A percentile compares a stretch with the other conserved stretches of the same genome.
phyloP scores from a whole-genome alignment of 208 protist genomes.

The Acanthamoeba sp. region DNA sequence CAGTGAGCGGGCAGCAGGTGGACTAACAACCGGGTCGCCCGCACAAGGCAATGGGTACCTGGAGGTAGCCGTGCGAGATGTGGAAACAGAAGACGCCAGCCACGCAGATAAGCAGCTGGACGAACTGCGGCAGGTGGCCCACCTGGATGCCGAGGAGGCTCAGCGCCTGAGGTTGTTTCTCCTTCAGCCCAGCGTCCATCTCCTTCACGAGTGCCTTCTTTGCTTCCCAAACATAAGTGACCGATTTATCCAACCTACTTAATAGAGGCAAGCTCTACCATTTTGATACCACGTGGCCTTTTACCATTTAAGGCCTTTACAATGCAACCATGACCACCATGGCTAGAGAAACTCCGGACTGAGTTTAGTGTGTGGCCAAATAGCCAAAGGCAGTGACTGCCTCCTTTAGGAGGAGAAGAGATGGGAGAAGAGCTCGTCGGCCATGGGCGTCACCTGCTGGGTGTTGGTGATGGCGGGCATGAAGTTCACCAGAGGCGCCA shows the following conservation, averaged over 20 bases:
- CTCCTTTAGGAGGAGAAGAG: constrained; percentile 2
- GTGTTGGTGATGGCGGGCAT: constrained; percentile 32
- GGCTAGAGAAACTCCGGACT: no score
- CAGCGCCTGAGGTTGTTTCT: not conserved
- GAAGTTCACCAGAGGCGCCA: constrained; percentile 38
- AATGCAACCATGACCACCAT: no score
- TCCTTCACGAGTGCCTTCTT: no score
- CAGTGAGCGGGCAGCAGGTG: not conserved
- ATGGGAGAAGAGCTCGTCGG: constrained; percentile 34
- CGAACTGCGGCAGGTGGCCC: not conserved
- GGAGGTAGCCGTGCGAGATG: constrained; percentile 13
- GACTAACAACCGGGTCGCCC: not conserved
- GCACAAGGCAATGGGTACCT: not conserved
- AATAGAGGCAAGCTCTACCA: no score
- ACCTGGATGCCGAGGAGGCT: not conserved
- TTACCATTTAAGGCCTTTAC: no score
- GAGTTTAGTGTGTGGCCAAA: no score
- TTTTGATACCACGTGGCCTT: no score
- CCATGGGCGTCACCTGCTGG: constrained; percentile 38
- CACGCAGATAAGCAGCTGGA: not conserved
- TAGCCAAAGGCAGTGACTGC: no score
- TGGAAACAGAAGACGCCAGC: not conserved
- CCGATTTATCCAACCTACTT: no score
- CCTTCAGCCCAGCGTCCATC: constrained; percentile 13
- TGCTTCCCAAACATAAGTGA: no score